These are phyloP conservation scores for Thinopyrum elongatum DNA, from an alignment of 176 grass and related monocot genomes.

Conservation along the genomic window DNA sequence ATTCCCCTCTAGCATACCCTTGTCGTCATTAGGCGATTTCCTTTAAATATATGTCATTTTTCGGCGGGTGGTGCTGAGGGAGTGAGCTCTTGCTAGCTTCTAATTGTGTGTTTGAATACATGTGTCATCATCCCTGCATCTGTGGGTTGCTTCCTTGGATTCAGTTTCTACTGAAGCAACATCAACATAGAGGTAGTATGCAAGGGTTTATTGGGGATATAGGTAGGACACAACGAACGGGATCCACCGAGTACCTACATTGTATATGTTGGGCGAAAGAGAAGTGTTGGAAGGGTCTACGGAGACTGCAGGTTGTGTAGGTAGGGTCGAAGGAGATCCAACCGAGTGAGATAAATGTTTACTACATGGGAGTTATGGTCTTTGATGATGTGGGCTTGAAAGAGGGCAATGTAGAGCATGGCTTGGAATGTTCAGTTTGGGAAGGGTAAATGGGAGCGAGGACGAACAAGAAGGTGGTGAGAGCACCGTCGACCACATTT, in stretches of 20 bases:
- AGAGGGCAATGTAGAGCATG: not conserved
- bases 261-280: not conserved
- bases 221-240: rapidly evolving
- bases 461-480: too few species aligned
- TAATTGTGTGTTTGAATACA: not conserved
- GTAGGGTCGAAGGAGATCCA: not conserved
- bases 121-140: not conserved
- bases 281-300: not conserved
- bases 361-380: too few species aligned
- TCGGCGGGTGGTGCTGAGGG: not conserved
- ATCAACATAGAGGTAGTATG: not conserved
- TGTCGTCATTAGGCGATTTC: not conserved
- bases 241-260: not conserved
- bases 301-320: not conserved
- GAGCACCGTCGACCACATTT: too few species aligned
- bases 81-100: not conserved
- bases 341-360: not conserved
- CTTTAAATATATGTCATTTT: not conserved
- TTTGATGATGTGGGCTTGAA: not conserved
- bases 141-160: not conserved
- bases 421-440: not conserved
- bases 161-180: not conserved
- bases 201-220: not conserved
- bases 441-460: too few species aligned
- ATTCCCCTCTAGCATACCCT: too few species aligned